These are phyloP conservation scores for Entoloma clypeatum DNA, from an alignment of 1,284 basidiomycete species.

Conservation along the genomic window DNA sequence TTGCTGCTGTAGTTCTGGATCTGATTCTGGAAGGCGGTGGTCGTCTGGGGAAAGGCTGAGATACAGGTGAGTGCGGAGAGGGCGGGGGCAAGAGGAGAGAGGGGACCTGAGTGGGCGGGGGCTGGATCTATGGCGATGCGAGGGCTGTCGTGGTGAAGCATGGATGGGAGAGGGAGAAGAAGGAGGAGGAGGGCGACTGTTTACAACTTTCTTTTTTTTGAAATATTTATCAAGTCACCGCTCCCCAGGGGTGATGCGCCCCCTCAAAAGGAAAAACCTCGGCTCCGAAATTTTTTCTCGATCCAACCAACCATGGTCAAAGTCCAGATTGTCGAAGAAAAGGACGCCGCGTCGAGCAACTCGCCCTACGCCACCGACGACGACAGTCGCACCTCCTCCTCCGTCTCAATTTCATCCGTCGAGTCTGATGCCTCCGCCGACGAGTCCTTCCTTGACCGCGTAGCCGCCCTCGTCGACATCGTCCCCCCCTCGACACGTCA, in stretches of 20 bases:
- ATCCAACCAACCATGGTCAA: constrained; percentile 63
- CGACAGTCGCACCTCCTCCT: constrained; percentile 63
- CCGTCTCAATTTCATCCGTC: constrained; percentile 71
- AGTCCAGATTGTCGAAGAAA: constrained; percentile 79
- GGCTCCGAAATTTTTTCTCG: constrained; percentile 25
- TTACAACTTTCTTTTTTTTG: background rate
- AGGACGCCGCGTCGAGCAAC: constrained; percentile 50
- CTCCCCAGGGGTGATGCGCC: constrained; percentile 16
- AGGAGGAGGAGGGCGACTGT: constrained; percentile 17
- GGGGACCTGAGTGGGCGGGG: constrained; percentile 55
- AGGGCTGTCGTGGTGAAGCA: constrained; percentile 28
- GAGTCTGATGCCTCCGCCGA: constrained; percentile 62
- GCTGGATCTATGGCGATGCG: constrained; percentile 33
- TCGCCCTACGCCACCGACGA: constrained; percentile 68
- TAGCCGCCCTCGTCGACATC: constrained; percentile 93
- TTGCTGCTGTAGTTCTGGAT: constrained; percentile 74
- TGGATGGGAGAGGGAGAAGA: constrained; percentile 36
- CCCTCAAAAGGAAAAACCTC: constrained; percentile 18
- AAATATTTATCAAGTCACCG: constrained; percentile 22
- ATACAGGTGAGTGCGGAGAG: too few species aligned
- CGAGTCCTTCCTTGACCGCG: constrained; percentile 87
- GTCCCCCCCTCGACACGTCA: constrained; percentile 88
- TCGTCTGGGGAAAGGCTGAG: background rate
- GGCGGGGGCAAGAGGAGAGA: too few species aligned
- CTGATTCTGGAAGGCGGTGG: constrained; percentile 65